Conservation (phyloP, 371 early-diverging fungal genomes). For the Syncephalis plumigaleata region DNA sequence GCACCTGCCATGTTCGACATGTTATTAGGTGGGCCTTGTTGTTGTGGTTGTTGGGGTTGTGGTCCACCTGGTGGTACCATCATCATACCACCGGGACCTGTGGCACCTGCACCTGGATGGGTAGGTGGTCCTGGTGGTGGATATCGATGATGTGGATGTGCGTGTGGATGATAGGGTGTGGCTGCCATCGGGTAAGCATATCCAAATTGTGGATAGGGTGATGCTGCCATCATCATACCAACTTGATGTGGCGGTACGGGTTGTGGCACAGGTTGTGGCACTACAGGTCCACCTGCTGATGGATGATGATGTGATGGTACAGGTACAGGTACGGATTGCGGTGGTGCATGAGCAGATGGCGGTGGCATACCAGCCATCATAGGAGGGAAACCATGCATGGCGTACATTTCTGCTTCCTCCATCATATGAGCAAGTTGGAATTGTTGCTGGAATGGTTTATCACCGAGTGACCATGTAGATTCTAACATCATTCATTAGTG, state of each 20-base stretch:
- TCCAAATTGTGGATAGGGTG: too few relatives aligned
- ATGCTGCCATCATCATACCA: too few relatives aligned
- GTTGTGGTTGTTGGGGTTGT: neutral
- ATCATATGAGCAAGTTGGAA: slow-evolving; percentile 4
- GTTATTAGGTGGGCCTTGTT: neutral
- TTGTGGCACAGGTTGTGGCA: too few relatives aligned
- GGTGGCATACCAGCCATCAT: slow-evolving; percentile 3
- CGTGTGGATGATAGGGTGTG: too few relatives aligned
- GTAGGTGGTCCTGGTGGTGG: slow-evolving; percentile 1
- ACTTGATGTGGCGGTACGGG: too few relatives aligned
- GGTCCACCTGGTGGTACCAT: slow-evolving; percentile 5
- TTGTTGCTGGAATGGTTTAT: slow-evolving; percentile 9
- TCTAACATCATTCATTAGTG: neutral
- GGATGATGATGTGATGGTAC: slow-evolving; percentile 3
- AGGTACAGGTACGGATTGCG: slow-evolving; percentile 2
- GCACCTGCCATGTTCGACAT: neutral
- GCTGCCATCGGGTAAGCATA: too few relatives aligned
- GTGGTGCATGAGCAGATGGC: slow-evolving; percentile 4
- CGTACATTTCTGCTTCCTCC: slow-evolving; percentile 5
- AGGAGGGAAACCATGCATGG: neutral
- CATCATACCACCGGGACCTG: slow-evolving; percentile 3
- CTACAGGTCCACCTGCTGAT: neutral
- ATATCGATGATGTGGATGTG: too few relatives aligned
- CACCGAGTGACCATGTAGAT: slow-evolving; percentile 9
- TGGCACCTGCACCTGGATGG: slow-evolving; percentile 3